A percentile compares a stretch with the other conserved stretches of the same genome.
phyloP scores from a whole-genome alignment of 768 basidiomycete species.

The Tremella mesenterica region DNA sequence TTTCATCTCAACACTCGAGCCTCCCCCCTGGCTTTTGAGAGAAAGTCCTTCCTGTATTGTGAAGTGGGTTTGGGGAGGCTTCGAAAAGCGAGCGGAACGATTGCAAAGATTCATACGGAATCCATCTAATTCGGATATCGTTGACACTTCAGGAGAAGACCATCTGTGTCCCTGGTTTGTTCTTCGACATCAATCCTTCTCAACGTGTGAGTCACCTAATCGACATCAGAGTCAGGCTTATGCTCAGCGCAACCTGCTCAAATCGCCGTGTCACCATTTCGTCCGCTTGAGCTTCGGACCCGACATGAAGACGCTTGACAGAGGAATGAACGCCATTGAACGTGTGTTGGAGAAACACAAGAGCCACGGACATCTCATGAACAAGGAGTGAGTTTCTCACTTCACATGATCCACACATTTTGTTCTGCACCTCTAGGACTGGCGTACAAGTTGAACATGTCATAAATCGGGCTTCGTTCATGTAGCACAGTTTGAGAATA shows the following conservation, averaged over 20 bases:
- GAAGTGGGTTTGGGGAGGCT: too few relatives aligned
- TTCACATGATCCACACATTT: background rate
- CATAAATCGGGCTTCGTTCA: too few relatives aligned
- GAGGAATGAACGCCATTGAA: slow-evolving; percentile 78
- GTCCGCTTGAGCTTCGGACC: slow-evolving; percentile 81
- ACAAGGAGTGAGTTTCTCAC: slow-evolving; percentile 20
- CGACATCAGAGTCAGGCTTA: background rate
- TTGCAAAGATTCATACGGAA: too few relatives aligned
- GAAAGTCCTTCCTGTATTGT: too few relatives aligned
- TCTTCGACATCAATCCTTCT: slow-evolving; percentile 53
- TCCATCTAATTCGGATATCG: background rate
- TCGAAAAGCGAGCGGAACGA: too few relatives aligned
- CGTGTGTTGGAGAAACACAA: slow-evolving; percentile 57
- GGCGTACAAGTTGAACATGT: too few relatives aligned
- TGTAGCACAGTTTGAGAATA: too few relatives aligned
- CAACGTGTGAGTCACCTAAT: slow-evolving; percentile 48
- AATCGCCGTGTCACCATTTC: slow-evolving; percentile 54
- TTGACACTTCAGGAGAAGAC: slow-evolving; percentile 46
- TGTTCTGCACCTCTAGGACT: too few relatives aligned
- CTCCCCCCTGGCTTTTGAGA: too few relatives aligned
- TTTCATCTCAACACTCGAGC: background rate
- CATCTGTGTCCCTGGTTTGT: slow-evolving; percentile 79
- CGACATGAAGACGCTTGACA: slow-evolving; percentile 67
- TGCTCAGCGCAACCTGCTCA: slow-evolving; percentile 63
- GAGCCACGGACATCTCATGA: slow-evolving; percentile 20